Conservation (phyloP, 164 flowering plant genomes). For the Malania oleifera region DNA sequence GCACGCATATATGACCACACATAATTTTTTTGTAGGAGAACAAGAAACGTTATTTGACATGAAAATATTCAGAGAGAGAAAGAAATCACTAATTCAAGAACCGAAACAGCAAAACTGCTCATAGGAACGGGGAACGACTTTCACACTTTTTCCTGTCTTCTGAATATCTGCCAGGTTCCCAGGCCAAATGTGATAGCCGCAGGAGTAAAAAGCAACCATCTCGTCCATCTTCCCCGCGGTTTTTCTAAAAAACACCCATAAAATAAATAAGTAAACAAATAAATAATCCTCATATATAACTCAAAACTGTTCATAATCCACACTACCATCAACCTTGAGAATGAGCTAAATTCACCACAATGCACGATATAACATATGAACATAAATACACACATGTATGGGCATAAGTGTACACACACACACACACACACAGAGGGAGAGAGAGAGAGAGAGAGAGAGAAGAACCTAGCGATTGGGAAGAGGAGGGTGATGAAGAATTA, state of each 20-base stretch:
- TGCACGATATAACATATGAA: background rate
- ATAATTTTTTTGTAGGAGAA: background rate
- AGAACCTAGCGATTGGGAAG: conserved; percentile 17
- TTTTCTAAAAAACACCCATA: conserved; percentile 20
- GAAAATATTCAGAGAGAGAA: background rate
- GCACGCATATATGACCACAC: too few relatives aligned
- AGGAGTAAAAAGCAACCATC: conserved; percentile 75
- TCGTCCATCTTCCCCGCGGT: conserved; percentile 50
- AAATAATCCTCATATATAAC: background rate
- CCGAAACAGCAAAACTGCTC: background rate
- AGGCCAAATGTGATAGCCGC: conserved; percentile 92
- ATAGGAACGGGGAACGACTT: background rate
- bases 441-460: conserved; percentile 9
- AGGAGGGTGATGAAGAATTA: conserved; percentile 13
- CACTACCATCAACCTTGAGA: too few relatives aligned
- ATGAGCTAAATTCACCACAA: background rate
- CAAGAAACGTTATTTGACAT: background rate
- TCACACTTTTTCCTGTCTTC: conserved; percentile 69
- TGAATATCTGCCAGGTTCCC: conserved; percentile 89
- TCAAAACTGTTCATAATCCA: too few relatives aligned
- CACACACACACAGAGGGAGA: conserved; percentile 6
- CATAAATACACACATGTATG: background rate
- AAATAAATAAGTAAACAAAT: conserved; percentile 1
- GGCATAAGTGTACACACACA: background rate
- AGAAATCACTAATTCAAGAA: background rate